Evolutionary conservation across 148 eudicot species (phyloP), one percentile per base, ranked within the genome.

Genomic region (Amaranthus cruentus): DNA sequence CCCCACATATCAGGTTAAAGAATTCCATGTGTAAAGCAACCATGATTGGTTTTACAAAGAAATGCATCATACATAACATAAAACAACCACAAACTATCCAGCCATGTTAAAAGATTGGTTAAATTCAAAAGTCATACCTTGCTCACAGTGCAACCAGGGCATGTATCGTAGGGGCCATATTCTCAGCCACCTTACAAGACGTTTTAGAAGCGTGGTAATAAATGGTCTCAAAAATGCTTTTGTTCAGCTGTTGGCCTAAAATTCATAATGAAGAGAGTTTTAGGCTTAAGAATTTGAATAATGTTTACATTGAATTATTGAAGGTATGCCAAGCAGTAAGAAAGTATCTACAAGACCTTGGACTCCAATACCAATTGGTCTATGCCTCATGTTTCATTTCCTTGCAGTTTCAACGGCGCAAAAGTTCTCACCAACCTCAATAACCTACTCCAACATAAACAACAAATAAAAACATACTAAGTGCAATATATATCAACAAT

Each of bases 1-100:
- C 87, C 90, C 98, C 98, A 95, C 98, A 95, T 95, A 80, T 95
- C 98, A 21, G 96, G 98, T 83, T 95, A 96, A 73, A 95, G 77
- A 80, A 91, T 76, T 53, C 98, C 98, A 96, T 94, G 85, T 55
- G 81, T 47, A 62, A 14, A 51, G 69, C 21, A 78, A 48, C 43
- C 18, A 18, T 18, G 18, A 18, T 18, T 18, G 18, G 18, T 18
- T 18, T 18, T 18, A 18, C 18, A 18, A 18, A 18, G 18, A 18
- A 18, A 18, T 18, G 18, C 18, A 18, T 18, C 18, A 18, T 18
- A 18, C 18, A 18, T 18, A 18, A 18, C 54, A 38, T 38, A 7
- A 18, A 0, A 14, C 47, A 18, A 18, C 18, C 18, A 18, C 18
- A 18, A 18, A 18, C 18, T 18, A 18, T 18, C 18, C 18, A 64